Percentiles rank a stretch among this genome's conserved stretches.
Conservation (phyloP, 768 basidiomycete species). For the Naganishia vaughanmartiniae region DNA sequence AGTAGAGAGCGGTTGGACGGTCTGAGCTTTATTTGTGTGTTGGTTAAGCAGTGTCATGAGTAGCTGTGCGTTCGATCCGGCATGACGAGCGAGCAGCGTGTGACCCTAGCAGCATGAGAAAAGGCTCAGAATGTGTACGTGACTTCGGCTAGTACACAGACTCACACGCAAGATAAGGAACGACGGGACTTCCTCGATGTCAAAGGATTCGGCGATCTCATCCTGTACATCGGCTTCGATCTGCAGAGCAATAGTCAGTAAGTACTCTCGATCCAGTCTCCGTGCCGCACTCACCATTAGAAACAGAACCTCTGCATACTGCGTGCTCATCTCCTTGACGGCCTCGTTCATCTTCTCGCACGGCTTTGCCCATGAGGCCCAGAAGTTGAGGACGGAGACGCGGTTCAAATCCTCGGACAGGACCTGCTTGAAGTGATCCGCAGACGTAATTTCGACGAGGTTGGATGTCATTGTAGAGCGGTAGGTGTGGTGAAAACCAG, state of each 20-base stretch:
- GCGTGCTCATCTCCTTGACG: conserved; percentile 68
- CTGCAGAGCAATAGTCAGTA: conserved; percentile 26
- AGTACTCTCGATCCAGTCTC: too few species aligned
- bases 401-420: conserved; percentile 73
- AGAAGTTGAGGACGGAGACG: conserved; percentile 87
- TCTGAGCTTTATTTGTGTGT: conserved; percentile 56
- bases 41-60: conserved; percentile 65
- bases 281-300: conserved; percentile 61
- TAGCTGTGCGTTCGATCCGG: conserved; percentile 71
- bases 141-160: background rate
- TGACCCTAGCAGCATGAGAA: conserved; percentile 66
- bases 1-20: conserved; percentile 55
- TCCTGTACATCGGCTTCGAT: conserved; percentile 56
- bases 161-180: conserved; percentile 76
- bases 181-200: conserved; percentile 81
- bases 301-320: conserved; percentile 67
- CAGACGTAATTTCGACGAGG: conserved; percentile 59
- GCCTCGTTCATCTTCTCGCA: conserved; percentile 86
- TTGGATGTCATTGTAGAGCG: conserved; percentile 49
- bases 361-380: conserved; percentile 88
- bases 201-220: conserved; percentile 86
- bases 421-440: conserved; percentile 69
- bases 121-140: background rate
- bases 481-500: background rate
- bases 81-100: conserved; percentile 70